These are phyloP conservation scores for Ramaria sp. DNA, from an alignment of 768 basidiomycete species.

Conservation along the genomic window DNA sequence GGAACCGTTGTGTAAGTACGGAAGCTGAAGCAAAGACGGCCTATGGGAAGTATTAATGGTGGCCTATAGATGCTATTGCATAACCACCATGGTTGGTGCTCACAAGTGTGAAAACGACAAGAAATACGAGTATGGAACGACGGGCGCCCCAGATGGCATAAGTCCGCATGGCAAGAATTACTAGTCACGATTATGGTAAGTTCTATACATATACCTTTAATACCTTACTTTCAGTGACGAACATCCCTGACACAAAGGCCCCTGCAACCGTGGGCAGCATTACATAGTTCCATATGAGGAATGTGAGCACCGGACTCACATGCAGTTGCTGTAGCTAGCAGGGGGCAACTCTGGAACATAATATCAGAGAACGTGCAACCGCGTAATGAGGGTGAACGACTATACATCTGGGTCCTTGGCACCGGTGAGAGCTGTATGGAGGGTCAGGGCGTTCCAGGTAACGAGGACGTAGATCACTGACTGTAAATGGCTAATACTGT, in stretches of 20 bases:
- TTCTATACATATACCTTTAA: not conserved
- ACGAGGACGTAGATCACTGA: not conserved
- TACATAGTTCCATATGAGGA: not conserved
- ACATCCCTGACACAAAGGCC: not conserved
- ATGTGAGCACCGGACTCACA: not conserved
- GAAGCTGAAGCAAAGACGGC: not conserved
- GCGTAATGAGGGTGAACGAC: not conserved
- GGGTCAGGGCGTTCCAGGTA: not conserved
- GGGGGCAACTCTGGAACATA: not conserved
- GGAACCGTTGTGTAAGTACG: not conserved
- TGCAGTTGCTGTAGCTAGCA: not conserved
- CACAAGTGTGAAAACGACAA: constrained; percentile 2
- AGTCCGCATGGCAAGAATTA: not conserved
- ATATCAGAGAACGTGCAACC: not conserved
- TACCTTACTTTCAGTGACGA: not conserved
- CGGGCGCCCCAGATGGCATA: constrained; percentile 3
- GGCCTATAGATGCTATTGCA: too few relatives aligned
- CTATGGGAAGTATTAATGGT: not conserved
- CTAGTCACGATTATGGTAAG: not conserved
- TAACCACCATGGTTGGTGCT: not conserved
- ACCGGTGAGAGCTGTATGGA: not conserved
- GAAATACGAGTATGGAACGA: not conserved
- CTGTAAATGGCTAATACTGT: not conserved
- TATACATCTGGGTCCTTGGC: not conserved
- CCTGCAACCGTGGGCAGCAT: not conserved